These are phyloP conservation scores for Corymbia calophylla DNA, from an alignment of 441 rosid species.

Conservation along the genomic window DNA sequence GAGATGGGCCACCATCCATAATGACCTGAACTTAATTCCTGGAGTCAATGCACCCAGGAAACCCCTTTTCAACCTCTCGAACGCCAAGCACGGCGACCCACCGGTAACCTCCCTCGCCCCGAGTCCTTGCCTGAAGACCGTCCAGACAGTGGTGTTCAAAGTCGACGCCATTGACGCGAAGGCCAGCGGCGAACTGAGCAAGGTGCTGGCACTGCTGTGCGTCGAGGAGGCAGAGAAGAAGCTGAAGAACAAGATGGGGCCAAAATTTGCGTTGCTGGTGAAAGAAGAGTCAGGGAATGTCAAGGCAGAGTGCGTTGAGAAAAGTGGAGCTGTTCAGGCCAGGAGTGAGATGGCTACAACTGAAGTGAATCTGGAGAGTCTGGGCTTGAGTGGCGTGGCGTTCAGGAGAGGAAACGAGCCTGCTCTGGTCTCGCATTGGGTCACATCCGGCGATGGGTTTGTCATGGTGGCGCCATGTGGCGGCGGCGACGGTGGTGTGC, in stretches of 20 bases:
- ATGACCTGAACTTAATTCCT: constrained; percentile 11
- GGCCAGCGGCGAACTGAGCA: neutral
- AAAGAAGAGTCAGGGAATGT: constrained; percentile 24
- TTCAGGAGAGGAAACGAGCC: constrained; percentile 33
- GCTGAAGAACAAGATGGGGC: constrained; percentile 3
- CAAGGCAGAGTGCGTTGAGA: constrained; percentile 23
- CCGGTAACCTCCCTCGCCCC: constrained; percentile 6
- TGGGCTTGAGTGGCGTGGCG: constrained; percentile 20
- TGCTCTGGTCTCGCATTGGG: constrained; percentile 37
- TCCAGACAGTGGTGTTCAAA: constrained; percentile 22
- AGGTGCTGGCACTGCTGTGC: constrained; percentile 16
- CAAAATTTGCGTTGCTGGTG: constrained; percentile 26
- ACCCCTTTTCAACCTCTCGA: constrained; percentile 53
- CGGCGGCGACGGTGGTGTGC: neutral
- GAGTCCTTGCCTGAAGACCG: constrained; percentile 19
- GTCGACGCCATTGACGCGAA: neutral
- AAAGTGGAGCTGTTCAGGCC: constrained; percentile 9
- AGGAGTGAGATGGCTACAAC: neutral
- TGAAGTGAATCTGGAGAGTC: constrained; percentile 26
- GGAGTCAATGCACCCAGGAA: constrained; percentile 3
- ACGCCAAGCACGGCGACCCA: constrained; percentile 10
- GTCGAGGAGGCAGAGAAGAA: constrained; percentile 22
- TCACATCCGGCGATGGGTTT: constrained; percentile 33
- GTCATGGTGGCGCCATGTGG: constrained; percentile 27
- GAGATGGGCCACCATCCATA: constrained; percentile 56